These are phyloP conservation scores for Eragrostis nindensis DNA, from an alignment of 176 grass and related monocot species.

Conservation along the genomic window DNA sequence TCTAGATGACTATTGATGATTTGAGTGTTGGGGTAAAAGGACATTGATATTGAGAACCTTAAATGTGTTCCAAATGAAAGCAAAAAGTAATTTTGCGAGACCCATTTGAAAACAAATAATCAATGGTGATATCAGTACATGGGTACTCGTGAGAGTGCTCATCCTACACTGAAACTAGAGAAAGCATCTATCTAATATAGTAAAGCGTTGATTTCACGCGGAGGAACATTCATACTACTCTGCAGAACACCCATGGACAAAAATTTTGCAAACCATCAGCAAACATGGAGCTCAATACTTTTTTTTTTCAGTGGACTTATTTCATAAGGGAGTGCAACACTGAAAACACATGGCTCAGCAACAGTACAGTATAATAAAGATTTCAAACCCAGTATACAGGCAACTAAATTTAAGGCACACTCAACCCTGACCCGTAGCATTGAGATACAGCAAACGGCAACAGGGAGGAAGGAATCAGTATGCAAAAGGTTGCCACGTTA, in stretches of 20 bases:
- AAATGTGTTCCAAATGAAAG: no score
- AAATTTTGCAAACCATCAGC: background rate
- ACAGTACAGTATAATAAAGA: background rate
- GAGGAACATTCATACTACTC: background rate
- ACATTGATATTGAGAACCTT: no score
- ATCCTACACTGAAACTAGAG: background rate
- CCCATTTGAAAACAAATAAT: background rate
- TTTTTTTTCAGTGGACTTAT: background rate
- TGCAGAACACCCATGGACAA: no score
- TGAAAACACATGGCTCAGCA: background rate
- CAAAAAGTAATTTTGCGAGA: background rate
- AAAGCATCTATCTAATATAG: background rate
- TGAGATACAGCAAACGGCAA: background rate
- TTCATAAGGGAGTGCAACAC: background rate
- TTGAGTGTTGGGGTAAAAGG: no score
- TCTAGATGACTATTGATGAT: background rate
- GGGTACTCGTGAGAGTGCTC: background rate
- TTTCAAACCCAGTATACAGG: background rate
- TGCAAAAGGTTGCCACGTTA: background rate
- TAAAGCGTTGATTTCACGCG: background rate
- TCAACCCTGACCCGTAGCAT: background rate
- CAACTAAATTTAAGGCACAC: background rate
- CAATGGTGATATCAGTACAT: background rate
- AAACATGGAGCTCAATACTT: background rate
- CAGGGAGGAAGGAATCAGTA: background rate